Evolutionary conservation across 2,329 filamentous ascomycete genomes (phyloP).

Genomic region (Aspergillus sp.): DNA sequence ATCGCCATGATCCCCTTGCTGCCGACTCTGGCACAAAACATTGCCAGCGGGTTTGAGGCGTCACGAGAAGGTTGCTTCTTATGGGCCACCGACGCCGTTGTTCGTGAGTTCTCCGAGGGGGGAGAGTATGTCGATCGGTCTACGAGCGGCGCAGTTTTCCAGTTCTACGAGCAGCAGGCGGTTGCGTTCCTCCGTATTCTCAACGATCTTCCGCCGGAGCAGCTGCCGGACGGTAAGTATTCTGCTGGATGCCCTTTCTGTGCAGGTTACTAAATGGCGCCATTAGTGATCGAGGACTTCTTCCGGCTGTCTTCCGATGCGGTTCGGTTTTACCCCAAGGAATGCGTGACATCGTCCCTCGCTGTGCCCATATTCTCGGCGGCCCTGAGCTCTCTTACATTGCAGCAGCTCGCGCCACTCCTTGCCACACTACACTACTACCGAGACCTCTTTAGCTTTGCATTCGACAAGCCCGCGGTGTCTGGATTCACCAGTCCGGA

Average conservation of each 20-base stretch:
- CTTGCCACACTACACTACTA: conserved; percentile 88
- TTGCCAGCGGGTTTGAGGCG: conserved; percentile 72
- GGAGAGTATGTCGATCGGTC: conserved; percentile 70
- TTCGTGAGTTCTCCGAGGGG: conserved; percentile 90
- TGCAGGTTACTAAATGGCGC: conserved; percentile 6
- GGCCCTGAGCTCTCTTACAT: conserved; percentile 70
- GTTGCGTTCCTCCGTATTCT: conserved; percentile 81
- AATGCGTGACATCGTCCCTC: conserved; percentile 68
- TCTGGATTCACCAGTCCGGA: conserved; percentile 53
- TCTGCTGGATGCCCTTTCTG: background rate
- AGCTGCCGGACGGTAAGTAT: conserved; percentile 58
- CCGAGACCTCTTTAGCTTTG: conserved; percentile 83
- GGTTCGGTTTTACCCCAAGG: conserved; percentile 81
- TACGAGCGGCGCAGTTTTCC: conserved; percentile 82
- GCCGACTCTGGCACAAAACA: conserved; percentile 74
- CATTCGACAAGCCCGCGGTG: conserved; percentile 56
- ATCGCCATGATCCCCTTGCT: conserved; percentile 80
- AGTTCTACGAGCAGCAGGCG: conserved; percentile 89
- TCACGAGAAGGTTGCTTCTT: conserved; percentile 93
- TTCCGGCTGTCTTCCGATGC: conserved; percentile 89
- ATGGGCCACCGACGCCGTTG: conserved; percentile 93
- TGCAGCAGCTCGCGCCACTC: conserved; percentile 86
- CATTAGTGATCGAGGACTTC: conserved; percentile 79
- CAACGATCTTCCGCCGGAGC: conserved; percentile 68
- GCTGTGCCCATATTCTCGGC: conserved; percentile 79